Evolutionary conservation across 306 rosid genomes (phyloP), one percentile per base, ranked within the genome.

Genomic region (Malus asiatica): DNA sequence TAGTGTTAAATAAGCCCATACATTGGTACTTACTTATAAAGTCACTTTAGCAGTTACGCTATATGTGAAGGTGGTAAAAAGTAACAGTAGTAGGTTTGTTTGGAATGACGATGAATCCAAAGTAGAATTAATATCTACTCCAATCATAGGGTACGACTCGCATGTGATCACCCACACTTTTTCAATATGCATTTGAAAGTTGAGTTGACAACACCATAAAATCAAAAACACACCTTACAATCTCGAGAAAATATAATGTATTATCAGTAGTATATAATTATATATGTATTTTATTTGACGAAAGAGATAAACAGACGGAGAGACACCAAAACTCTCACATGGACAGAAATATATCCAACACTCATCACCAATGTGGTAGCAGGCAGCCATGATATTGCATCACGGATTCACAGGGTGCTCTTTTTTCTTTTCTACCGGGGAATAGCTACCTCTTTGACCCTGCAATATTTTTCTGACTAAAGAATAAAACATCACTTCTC

Each of bases 141-240:
- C 46, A 74, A 57, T 88, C 83, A 73, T 22, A 12, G 72, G 78
- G 81, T 53, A 79, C 90, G 33, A 77, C 11, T 35, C 83, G 71
- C 90, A 89, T 86, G 93, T 81, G 90, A 79, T 79, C 60, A 45
- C 51, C 23, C 66, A 22, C 15, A 72, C 68, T 72, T 72, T 77
- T 66, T 78, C 84, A 84, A 80, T 78, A 58, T 77, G 83, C 83
- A 80, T 70, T 76, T 65, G 68, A 70, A 75, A 48, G 81, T 80
- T 81, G 89, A 89, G 85, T 72, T 87, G 92, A 90, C 92, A 84
- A 82, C 86, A 87, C 94, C 80, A 67, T 78, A 77, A 84, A 76
- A 8, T 64, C 2, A 29, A 45, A 76, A 40, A 73, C 52, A 80
- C 83, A 79, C 77, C 66, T 8, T 59, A 77, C 85, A 77, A 58